These are phyloP conservation scores for Arthrobotrys entomopaga DNA, from an alignment of 2,329 filamentous ascomycete species.

Conservation along the genomic window DNA sequence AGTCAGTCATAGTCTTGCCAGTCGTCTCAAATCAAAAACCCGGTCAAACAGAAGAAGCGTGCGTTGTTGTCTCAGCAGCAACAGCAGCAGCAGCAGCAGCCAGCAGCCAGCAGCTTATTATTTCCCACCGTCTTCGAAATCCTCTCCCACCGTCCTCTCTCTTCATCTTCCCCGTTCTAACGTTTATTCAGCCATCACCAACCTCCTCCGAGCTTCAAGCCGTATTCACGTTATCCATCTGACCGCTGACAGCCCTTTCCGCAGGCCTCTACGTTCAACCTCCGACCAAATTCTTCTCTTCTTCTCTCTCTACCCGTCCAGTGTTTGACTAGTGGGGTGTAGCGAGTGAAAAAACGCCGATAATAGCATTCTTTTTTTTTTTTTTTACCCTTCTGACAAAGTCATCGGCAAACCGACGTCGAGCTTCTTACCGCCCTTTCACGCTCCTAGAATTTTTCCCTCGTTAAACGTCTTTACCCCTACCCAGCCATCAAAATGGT, in stretches of 20 bases:
- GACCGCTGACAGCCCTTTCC: slow-evolving; percentile 20
- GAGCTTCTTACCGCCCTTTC: slow-evolving; percentile 16
- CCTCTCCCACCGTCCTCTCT: slow-evolving; percentile 2
- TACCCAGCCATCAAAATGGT: slow-evolving; percentile 70
- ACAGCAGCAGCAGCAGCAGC: slow-evolving; percentile 18
- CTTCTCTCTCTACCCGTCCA: background rate
- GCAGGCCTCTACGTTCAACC: background rate
- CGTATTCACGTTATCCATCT: background rate
- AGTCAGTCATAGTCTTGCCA: background rate
- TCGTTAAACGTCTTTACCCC: slow-evolving; percentile 12
- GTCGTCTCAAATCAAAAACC: slow-evolving; percentile 3
- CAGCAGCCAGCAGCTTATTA: slow-evolving; percentile 5
- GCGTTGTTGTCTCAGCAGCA: slow-evolving; percentile 9
- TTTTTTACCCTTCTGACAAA: slow-evolving; percentile 18
- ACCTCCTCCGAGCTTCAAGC: background rate
- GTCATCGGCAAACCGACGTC: slow-evolving; percentile 34
- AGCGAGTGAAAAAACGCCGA: slow-evolving; percentile 27
- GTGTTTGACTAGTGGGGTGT: slow-evolving; percentile 39
- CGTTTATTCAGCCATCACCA: slow-evolving; percentile 28
- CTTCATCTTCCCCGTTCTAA: background rate
- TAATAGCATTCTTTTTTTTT: slow-evolving; percentile 15
- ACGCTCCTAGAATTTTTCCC: slow-evolving; percentile 17
- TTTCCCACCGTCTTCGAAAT: slow-evolving; percentile 52
- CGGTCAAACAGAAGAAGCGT: background rate
- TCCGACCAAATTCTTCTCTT: background rate